Evolutionary conservation across 345 rosid genomes (phyloP).

Genomic region (Excoecaria agallocha): DNA sequence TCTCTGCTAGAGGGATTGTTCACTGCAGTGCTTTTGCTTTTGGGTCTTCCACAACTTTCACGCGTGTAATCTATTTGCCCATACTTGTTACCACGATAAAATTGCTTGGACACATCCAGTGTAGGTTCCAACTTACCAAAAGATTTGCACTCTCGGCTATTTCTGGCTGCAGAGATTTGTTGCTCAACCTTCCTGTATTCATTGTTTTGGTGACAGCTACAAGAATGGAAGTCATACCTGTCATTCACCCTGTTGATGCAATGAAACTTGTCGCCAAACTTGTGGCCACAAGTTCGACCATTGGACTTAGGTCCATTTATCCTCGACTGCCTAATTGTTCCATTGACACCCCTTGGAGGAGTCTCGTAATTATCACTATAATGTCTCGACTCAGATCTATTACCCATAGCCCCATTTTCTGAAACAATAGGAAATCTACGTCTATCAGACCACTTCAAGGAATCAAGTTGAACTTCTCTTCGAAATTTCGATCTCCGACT

Average conservation of each 20-base stretch:
- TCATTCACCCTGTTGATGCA: constrained; percentile 48
- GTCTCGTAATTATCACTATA: constrained; percentile 48
- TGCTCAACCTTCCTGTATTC: constrained; percentile 62
- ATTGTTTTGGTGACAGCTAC: constrained; percentile 56
- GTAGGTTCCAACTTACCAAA: constrained; percentile 47
- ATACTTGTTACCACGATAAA: constrained; percentile 52
- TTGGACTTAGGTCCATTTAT: constrained; percentile 44
- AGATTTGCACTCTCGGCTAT: constrained; percentile 48
- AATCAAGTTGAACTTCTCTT: constrained; percentile 54
- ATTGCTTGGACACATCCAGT: constrained; percentile 57
- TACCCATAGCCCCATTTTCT: constrained; percentile 42
- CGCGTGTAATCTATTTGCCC: constrained; percentile 46
- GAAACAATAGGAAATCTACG: constrained; percentile 43
- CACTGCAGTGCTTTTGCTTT: constrained; percentile 42
- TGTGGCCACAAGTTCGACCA: constrained; percentile 45
- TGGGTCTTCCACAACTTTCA: constrained; percentile 54
- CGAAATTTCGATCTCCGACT: constrained; percentile 48
- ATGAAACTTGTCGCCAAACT: constrained; percentile 57
- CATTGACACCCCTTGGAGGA: constrained; percentile 51
- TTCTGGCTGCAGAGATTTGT: constrained; percentile 49
- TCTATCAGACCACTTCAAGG: constrained; percentile 66
- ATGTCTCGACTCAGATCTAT: constrained; percentile 54
- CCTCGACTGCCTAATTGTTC: constrained; percentile 50
- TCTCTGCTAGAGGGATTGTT: constrained; percentile 45
- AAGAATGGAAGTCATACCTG: constrained; percentile 56